Base-by-base conservation (phyloP, 345 rosid genomes). In the Gossypium anomalum region DNA sequence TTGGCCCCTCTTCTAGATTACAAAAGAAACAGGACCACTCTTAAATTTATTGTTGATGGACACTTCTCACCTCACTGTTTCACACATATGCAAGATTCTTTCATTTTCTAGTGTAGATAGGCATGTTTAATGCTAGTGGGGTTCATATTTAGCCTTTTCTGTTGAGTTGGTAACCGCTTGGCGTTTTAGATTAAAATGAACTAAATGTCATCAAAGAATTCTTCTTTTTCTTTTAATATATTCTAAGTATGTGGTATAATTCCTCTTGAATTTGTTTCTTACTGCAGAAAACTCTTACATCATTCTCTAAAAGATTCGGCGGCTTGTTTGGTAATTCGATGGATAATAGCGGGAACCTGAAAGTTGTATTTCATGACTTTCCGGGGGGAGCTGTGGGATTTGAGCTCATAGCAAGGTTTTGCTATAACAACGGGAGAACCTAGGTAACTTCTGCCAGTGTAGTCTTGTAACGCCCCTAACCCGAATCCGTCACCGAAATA, bases 351-450 rank as follows among this genome's bases (percentile, higher is more conserved):
- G 25, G 78, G 57, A 81, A 71, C 23, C 71, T 83, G 72, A 87
- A 82, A 77, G 84, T 87, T 23, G 78, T 86, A 75, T 81, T 89
- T 69, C 78, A 81, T 2, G 84, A 83, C 72, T 89, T 86, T 55
- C 93, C 88, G 0, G 88, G 93, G 63, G 93, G 89, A 0, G 78
- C 86, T 4, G 80, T 78, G 53, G 90, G 87, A 22, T 89, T 89
- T 61, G 93, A 87, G 78, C 91, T 87, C 17, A 13, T 87, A 38
- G 74, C 85, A 49, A 85, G 83, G 76, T 86, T 82, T 70, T 89
- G 87, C 79, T 82, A 85, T 79, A 82, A 61, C 77, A 78, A 79
- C 53, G 89, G 90, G 15, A 51, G 59, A 47, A 67, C 69, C 14
- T 71, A 75, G 67, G 78, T 86, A 34, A 82, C 80, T 22, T 81